These are phyloP conservation scores for Acacia crassicarpa DNA, from an alignment of 306 rosid species.

Conservation along the genomic window DNA sequence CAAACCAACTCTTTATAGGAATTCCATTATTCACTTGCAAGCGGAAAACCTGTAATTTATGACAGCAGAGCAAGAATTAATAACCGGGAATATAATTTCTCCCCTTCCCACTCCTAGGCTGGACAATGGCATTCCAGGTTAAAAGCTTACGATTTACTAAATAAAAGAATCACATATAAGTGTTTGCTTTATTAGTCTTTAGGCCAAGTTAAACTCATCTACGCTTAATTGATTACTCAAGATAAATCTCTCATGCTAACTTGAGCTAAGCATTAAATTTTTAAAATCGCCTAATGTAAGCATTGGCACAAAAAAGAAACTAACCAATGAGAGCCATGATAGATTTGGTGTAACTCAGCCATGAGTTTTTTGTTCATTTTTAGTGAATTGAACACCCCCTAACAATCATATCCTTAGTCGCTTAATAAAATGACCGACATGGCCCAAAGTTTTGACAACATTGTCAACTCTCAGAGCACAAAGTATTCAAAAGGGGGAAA, in stretches of 20 bases:
- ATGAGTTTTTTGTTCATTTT: background rate
- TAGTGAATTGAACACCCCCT: background rate
- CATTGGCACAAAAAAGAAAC: background rate
- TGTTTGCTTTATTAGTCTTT: background rate
- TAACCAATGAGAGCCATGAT: background rate
- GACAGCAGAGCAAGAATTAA: slow-evolving; percentile 39
- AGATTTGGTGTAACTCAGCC: background rate
- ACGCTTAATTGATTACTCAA: background rate
- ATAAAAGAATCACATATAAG: background rate
- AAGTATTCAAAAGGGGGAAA: background rate
- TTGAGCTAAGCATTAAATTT: background rate
- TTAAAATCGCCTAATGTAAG: background rate
- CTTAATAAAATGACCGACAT: background rate
- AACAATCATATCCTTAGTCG: background rate
- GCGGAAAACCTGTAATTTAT: slow-evolving; percentile 82
- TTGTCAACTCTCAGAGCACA: background rate
- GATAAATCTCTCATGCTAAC: background rate
- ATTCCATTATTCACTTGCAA: slow-evolving; percentile 99
- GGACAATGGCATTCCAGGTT: background rate
- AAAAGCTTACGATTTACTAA: background rate
- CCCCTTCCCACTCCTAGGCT: background rate
- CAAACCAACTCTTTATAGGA: slow-evolving; percentile 99
- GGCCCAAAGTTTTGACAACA: background rate
- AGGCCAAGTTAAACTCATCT: background rate
- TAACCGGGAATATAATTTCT: slow-evolving; percentile 15